Evolutionary conservation across 495 filamentous ascomycete genomes (phyloP), one percentile per base, ranked within the genome.

Genomic region (Cercophora scortea): DNA sequence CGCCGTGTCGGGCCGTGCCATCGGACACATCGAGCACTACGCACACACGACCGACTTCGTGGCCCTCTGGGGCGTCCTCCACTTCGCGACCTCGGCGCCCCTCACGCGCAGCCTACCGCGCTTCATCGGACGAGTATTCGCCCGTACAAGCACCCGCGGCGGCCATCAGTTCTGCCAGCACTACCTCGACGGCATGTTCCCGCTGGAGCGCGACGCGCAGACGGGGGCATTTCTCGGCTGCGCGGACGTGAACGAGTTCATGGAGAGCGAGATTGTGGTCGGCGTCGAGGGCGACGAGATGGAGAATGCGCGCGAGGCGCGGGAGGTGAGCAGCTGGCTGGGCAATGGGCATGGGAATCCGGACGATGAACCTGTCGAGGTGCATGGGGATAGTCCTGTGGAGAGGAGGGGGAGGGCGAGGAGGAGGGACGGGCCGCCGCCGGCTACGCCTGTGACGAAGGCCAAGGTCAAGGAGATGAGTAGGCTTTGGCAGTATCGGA

Each of bases 11-110:
- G 71, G 64, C 55, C 71, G 79, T 54, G 72, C 79, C 39, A 82
- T 93, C 46, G 70, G 78, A 1, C 75, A 92, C 51, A 87, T 95
- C 36, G 90, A 95, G 64, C 90, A 95, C 65, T 95, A 94, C 64
- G 85, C 82, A 13, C 89, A 92, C 62, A 76, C 78, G 10, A 72
- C 71, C 13, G 90, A 95, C 59, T 85, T 89, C 54, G 88, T 95
- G 0, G 78, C 87, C 1, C 64, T 81, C 3, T 88, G 85, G 73
- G 90, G 90, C 2, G 79, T 91, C 1, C 72, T 94, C 10, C 75
- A 85, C 54, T 91, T 87, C 59, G 72, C 76, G 1, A 69, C 71
- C 7, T 70, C 74, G 45, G 51, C 63, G 3, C 60, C 61, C n/a
- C 63, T 60, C 12, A 53, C 58, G 7, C 58, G 53, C 3, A 56